phyloP scores from a whole-genome alignment of 2,329 filamentous ascomycete species.

The Orbilia ellipsospora region DNA sequence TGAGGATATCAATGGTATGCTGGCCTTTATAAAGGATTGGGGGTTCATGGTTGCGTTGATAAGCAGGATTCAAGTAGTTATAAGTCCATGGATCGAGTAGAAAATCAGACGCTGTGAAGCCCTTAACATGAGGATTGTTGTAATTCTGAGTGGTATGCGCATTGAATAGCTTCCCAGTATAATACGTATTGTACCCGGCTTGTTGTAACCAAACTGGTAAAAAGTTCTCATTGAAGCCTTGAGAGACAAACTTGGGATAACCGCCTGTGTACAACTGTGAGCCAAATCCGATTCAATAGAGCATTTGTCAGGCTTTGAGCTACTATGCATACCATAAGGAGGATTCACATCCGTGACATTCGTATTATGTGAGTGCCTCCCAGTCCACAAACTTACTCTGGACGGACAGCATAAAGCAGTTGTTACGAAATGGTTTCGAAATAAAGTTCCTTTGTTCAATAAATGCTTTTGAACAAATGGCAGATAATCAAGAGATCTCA shows the following conservation, averaged over 20 bases:
- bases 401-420: slow-evolving; percentile 76
- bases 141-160: slow-evolving; percentile 72
- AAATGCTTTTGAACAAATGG: slow-evolving; percentile 70
- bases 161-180: slow-evolving; percentile 79
- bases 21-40: slow-evolving; percentile 69
- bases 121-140: slow-evolving; percentile 68
- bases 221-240: slow-evolving; percentile 75
- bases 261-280: slow-evolving; percentile 63
- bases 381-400: slow-evolving; percentile 73
- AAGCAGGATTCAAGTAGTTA: slow-evolving; percentile 73
- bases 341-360: slow-evolving; percentile 72
- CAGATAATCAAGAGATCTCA: slow-evolving; percentile 73
- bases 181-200: slow-evolving; percentile 77
- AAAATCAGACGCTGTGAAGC: slow-evolving; percentile 72
- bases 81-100: slow-evolving; percentile 76
- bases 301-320: neutral
- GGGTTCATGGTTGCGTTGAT: slow-evolving; percentile 70
- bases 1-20: slow-evolving; percentile 71
- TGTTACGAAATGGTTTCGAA: slow-evolving; percentile 73
- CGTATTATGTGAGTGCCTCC: slow-evolving; percentile 75
- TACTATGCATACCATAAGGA: slow-evolving; percentile 66
- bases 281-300: neutral
- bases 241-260: slow-evolving; percentile 74
- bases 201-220: slow-evolving; percentile 77
- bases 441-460: slow-evolving; percentile 70